Evolutionary conservation across 2,329 filamentous ascomycete species (phyloP), one percentile per base, ranked within the genome.

Genomic region (Trichoderma guizhouense): DNA sequence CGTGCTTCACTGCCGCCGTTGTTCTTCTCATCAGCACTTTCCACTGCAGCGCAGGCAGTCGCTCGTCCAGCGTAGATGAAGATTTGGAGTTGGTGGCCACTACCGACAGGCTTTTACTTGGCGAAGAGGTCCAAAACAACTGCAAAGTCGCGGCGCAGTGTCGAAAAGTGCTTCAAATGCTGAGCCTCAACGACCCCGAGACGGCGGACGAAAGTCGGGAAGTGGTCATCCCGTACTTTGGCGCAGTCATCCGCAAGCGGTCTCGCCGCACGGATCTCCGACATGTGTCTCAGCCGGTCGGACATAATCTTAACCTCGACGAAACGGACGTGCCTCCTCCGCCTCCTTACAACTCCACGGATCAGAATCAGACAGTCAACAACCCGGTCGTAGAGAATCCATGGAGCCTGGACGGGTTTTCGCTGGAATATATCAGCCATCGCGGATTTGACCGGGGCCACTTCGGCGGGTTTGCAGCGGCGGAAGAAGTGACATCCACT

Each of bases 1-100:
- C 84, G 51, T 84, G 80, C 47, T 85, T 85, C 76, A 85, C 82
- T 1, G 79, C 82, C 7, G 81, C 83, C 3, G 79, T 84, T 1
- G 77, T 85, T 26, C 76, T 85, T 36, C 77, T 83, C 11, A 78
- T 85, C n/a, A 82, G 82, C 32, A 70, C 34, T 3, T 61, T 70
- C 28, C 71, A 71, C 15, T 51, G 47, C 21, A 58, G 47, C 30
- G 55, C 28, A n/a, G 21, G 9, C 12, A 34, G 26, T 15, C 62
- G 18, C n/a, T 60, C 57, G 9, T 43, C 47, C 30, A 73, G 18
- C 12, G 47, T 30, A 15, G 62, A 57, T 9, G 66, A 74, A 8
- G 73, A 73, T 60, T 30, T 76, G 21, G 57, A 61, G 26, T 32
- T 57, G 11, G 57, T 72, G 7, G 30, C 55, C 6, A 30, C 26